These are phyloP conservation scores for Tuber brumale DNA, from an alignment of 495 filamentous ascomycete genomes.

Conservation along the genomic window DNA sequence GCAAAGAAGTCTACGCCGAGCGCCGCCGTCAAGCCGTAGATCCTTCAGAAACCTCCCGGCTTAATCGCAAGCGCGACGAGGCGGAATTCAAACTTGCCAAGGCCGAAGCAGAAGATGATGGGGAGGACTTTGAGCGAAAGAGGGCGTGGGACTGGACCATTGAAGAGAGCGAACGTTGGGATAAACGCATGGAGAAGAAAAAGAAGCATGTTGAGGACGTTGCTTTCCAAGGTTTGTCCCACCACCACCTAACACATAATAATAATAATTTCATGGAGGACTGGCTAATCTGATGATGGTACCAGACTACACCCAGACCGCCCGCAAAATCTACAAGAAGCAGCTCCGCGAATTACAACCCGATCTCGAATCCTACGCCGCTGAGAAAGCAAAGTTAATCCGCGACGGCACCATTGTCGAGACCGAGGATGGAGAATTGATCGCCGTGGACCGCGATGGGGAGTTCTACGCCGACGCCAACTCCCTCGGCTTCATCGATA, in stretches of 20 bases:
- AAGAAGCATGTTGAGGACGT: conserved; percentile 72
- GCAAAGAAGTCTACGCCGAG: conserved; percentile 77
- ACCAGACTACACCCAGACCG: conserved; percentile 72
- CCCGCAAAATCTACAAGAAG: conserved; percentile 85
- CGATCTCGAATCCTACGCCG: conserved; percentile 74
- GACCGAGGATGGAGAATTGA: conserved; percentile 86
- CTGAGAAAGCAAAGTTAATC: conserved; percentile 78
- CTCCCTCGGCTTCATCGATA: conserved; percentile 69
- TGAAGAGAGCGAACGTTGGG: conserved; percentile 90
- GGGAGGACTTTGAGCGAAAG: conserved; percentile 94
- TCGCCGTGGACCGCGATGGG: conserved; percentile 84
- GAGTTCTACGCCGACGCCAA: conserved; percentile 84
- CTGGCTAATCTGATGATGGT: conserved; percentile 1
- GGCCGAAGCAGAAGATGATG: conserved; percentile 73
- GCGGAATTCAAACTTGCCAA: conserved; percentile 90
- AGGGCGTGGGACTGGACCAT: conserved; percentile 97
- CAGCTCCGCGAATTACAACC: conserved; percentile 67
- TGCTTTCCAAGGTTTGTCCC: conserved; percentile 57
- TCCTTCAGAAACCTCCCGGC: conserved; percentile 60
- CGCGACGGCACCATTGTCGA: conserved; percentile 88
- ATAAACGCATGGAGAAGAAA: conserved; percentile 80
- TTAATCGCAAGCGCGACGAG: conserved; percentile 73
- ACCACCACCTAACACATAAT: neutral
- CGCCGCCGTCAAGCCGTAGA: conserved; percentile 73
- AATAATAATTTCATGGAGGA: neutral